Base-by-base conservation (phyloP, 352 stramenopile genomes). In the Aphanomyces euteiches region DNA sequence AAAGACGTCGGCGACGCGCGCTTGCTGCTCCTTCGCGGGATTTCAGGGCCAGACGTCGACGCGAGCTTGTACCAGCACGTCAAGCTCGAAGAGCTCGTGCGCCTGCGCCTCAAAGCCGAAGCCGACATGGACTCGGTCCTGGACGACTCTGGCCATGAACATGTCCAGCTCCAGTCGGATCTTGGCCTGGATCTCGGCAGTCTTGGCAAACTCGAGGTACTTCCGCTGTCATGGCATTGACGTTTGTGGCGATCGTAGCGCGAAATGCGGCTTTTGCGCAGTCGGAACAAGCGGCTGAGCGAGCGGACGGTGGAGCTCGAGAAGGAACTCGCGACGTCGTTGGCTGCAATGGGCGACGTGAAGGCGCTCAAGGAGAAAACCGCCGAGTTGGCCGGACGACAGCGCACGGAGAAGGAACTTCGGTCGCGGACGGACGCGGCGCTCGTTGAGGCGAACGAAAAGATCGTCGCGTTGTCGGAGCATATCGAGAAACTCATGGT, bases 401-500 rank as follows among this genome's bases (percentile, higher is more conserved):
- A 95, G 57, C 85, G 89, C 4, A 78, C 87, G 2, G 89, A 97
- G 74, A 96, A 97, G 63, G 92, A 97, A 56, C 68, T 95, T 13
- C 87, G 90, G 13, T 73, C 56, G 10, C 91, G 89, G 71, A 78
- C 81, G 19, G 83, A 97, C 34, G 53, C 68, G 37, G 80, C 83
- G 17, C 78, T 83, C 38, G 87, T 85, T 40, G 79, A 90, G 39
- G 72, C 84, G 3, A 82, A 80, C 5, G 88, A 96, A 40, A 96
- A 98, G 78, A 86, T 98, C 38, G 79, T 88, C 8, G 90, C 84
- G 56, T 75, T 98, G n/a, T 93, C 87, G 37, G 92, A 98, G 67
- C 95, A 98, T 73, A 97, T 98, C 28, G 94, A 98, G 73, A 98
- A 98, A 78, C 79, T 98, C 28, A 98, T 98, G 93, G 79, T 98